Base-by-base conservation (phyloP, 192 early-diverging fungal genomes). In the Globomyces pollinis-pini region DNA sequence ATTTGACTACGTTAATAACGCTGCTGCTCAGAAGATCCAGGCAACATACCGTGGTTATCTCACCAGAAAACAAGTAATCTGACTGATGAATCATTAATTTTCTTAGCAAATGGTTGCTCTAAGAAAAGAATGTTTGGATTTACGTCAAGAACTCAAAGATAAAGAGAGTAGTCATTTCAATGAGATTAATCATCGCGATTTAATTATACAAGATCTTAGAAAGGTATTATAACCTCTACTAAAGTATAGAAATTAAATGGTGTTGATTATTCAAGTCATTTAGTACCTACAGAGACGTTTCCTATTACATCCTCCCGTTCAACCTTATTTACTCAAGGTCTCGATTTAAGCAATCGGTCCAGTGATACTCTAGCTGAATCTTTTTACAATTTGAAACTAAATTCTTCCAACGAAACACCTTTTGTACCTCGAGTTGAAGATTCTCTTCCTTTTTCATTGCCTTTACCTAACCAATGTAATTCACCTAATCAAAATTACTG, bases 241-340 rank as follows among this genome's bases (percentile, higher is more conserved):
- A 26, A 47, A 47, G 6, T 24, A 24, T 26, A 47, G 44, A 24
- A 20, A 24, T 13, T 47, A 26, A 24, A 47, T 47, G 44, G 23
- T 20, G 28, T 47, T 20, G 44, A 47, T 47, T n/a, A n/a, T n/a
- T n/a, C n/a, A n/a, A 47, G 21, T 47, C 44, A 47, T 5, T 47
- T 24, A 20, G n/a, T 24, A 9, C 21, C 21, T 26, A 24, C 21
- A 5, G 28, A 24, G 23, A 47, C n/a, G 2, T 47, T 26, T 24
- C 28, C 44, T 4, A 2, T 47, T 2, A 20, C 16, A 4, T 47
- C 44, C 3, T 47, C 44, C 23, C 44, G 44, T 26, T 47, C 44
- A 47, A 47, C 44, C 3, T 13, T 47, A 6, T 47, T 47, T 24
- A 20, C 21, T 7, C n/a, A n/a, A n/a, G n/a, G n/a, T n/a, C n/a